Evolutionary conservation across 305 asterid species (phyloP), one percentile per base, ranked within the genome.

Genomic region (Fraxinus xanthoxyloides): DNA sequence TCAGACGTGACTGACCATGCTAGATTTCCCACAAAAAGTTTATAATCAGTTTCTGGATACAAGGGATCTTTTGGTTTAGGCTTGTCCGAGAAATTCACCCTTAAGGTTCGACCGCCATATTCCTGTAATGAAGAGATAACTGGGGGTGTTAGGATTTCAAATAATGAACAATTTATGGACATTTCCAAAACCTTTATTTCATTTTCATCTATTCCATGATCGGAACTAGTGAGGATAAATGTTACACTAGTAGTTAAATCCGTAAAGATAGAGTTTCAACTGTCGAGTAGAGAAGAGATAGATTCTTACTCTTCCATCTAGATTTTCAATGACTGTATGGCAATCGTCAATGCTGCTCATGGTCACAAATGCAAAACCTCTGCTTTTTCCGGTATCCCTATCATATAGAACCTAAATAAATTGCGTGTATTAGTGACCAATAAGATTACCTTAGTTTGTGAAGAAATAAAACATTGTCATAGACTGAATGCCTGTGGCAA

Each of bases 291-390:
- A 59, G 38, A 72, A 17, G 1, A 38, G 59, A 38, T 36, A 72
- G 56, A 63, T 82, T 81, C 92, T 89, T 92, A 95, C 98, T 3
- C 91, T 86, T 87, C 95, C 94, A 56, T 95, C 99, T n/a, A 95
- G 96, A 84, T 92, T 93, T 76, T 92, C 82, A 21, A 95, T 88
- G 87, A 95, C 93, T 2, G 76, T 67, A 38, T 91, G 85, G 91
- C 98, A 92, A 77, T 95, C 99, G 79, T 92, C 95, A 7, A 92
- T 79, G 75, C 86, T 87, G 83, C 99, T 94, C 99, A 95, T 95
- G 2, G 97, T 94, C 87, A 94, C 99, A 73, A 95, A 95, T 8
- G 97, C 97, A 79, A 91, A 94, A 80, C 98, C 99, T 89, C 98
- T 89, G 85, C 98, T 93, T 89, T 75, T 93, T 70, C 99, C 99